phyloP scores from a whole-genome alignment of 2,329 filamentous ascomycete species.

The Phaeosphaeria sp. region DNA sequence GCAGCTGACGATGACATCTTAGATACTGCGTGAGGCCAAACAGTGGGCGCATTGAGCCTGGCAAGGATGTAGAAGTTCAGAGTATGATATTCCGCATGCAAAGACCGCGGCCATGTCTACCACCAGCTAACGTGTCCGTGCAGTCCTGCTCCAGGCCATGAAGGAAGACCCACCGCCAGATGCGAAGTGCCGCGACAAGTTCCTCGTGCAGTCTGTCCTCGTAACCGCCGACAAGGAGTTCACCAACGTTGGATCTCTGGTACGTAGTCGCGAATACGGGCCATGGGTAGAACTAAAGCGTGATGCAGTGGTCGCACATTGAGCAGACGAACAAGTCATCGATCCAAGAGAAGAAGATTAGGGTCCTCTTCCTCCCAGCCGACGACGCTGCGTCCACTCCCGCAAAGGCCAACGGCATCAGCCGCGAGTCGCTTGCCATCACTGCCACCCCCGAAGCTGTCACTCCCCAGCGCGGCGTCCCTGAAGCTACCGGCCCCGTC shows the following conservation, averaged over 20 bases:
- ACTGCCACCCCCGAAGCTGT: slow-evolving; percentile 62
- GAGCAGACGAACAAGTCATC: slow-evolving; percentile 76
- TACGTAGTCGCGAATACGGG: slow-evolving; percentile 55
- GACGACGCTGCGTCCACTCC: slow-evolving; percentile 54
- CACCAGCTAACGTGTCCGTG: slow-evolving; percentile 35
- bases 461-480: slow-evolving; percentile 52
- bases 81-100: slow-evolving; percentile 62
- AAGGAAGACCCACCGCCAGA: slow-evolving; percentile 89
- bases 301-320: slow-evolving; percentile 73
- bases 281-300: slow-evolving; percentile 3
- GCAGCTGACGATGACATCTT: slow-evolving; percentile 9
- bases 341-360: slow-evolving; percentile 94
- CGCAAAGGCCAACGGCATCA: slow-evolving; percentile 43
- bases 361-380: slow-evolving; percentile 81
- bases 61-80: slow-evolving; percentile 88
- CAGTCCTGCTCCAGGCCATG: slow-evolving; percentile 97
- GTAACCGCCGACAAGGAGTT: slow-evolving; percentile 86
- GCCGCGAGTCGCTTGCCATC: slow-evolving; percentile 50
- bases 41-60: slow-evolving; percentile 92
- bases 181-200: slow-evolving; percentile 95
- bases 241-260: slow-evolving; percentile 79
- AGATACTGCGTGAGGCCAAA: slow-evolving; percentile 99
- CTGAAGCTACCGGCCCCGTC: slow-evolving; percentile 45
- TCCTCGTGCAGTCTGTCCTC: slow-evolving; percentile 89
- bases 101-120: slow-evolving; percentile 11